Conservation (phyloP, 768 basidiomycete genomes). For the Kwoniella botswanensis region DNA sequence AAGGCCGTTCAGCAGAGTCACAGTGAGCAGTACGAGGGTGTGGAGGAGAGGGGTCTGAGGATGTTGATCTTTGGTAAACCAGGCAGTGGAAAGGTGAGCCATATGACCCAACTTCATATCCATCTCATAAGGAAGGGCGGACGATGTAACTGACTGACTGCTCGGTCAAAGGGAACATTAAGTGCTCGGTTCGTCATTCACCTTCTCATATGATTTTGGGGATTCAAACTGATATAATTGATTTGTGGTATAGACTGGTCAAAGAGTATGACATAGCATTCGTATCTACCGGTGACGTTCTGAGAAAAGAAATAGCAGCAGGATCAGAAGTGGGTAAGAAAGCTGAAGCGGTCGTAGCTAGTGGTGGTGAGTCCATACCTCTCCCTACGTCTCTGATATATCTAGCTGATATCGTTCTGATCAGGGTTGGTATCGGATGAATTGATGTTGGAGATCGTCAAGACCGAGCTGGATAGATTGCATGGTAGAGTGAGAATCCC, state of each 20-base stretch:
- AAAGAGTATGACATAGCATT: constrained; percentile 58
- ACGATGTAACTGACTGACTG: not conserved
- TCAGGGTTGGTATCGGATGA: constrained; percentile 56
- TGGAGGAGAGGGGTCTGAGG: constrained; percentile 47
- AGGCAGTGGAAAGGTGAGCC: constrained; percentile 50
- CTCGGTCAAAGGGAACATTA: constrained; percentile 40
- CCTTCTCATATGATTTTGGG: not conserved
- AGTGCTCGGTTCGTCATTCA: constrained; percentile 40
- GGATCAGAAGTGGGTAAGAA: constrained; percentile 51
- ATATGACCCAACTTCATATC: not conserved
- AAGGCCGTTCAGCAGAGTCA: constrained; percentile 21
- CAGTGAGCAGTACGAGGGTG: constrained; percentile 38
- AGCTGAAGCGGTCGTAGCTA: constrained; percentile 55
- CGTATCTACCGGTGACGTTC: constrained; percentile 58
- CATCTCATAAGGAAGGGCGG: not conserved
- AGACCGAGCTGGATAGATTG: constrained; percentile 54
- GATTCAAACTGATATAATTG: not conserved
- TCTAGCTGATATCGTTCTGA: not conserved
- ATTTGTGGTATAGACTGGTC: constrained; percentile 42
- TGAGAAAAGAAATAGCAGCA: constrained; percentile 57
- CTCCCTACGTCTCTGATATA: not conserved
- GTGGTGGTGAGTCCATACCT: constrained; percentile 49
- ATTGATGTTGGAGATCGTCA: constrained; percentile 57
- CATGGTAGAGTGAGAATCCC: constrained; percentile 48
- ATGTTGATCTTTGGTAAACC: constrained; percentile 60